Evolutionary conservation across 2,329 filamentous ascomycete genomes (phyloP).

Genomic region (Hypoxylon sp.): DNA sequence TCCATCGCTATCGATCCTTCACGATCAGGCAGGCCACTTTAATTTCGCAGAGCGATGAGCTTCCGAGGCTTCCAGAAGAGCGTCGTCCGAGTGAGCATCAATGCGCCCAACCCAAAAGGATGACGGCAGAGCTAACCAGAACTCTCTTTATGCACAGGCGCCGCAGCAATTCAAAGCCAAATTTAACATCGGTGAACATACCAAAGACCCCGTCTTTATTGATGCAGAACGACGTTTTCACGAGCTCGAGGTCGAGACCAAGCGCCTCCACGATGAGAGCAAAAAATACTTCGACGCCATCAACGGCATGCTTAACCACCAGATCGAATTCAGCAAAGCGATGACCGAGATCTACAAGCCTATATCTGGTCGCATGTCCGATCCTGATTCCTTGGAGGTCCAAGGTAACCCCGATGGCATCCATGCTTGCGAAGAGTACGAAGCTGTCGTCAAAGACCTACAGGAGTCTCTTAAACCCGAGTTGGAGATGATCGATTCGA

Average conservation of each 20-base stretch:
- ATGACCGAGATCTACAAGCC: slow-evolving; percentile 98
- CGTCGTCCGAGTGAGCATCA: slow-evolving; percentile 79
- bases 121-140: slow-evolving; percentile 25
- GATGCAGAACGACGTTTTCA: slow-evolving; percentile 95
- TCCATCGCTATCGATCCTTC: slow-evolving; percentile 12
- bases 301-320: slow-evolving; percentile 96
- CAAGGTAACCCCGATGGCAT: slow-evolving; percentile 96
- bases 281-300: slow-evolving; percentile 98
- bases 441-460: slow-evolving; percentile 88
- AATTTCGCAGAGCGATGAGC: slow-evolving; percentile 76
- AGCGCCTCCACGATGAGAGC: slow-evolving; percentile 93
- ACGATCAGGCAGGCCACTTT: slow-evolving; percentile 16
- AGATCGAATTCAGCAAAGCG: slow-evolving; percentile 98
- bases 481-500: slow-evolving; percentile 95
- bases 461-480: slow-evolving; percentile 91
- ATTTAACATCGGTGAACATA: slow-evolving; percentile 96
- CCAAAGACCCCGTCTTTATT: slow-evolving; percentile 93
- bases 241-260: slow-evolving; percentile 95
- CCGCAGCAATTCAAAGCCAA: slow-evolving; percentile 92
- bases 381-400: slow-evolving; percentile 84
- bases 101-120: slow-evolving; percentile 19
- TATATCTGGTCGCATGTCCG: slow-evolving; percentile 94
- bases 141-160: slow-evolving; percentile 65
- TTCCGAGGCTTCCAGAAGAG: slow-evolving; percentile 97
- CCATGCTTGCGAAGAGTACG: slow-evolving; percentile 95